These are phyloP conservation scores for Spinacia oleracea DNA, from an alignment of 179 eudicot genomes.

Conservation along the genomic window DNA sequence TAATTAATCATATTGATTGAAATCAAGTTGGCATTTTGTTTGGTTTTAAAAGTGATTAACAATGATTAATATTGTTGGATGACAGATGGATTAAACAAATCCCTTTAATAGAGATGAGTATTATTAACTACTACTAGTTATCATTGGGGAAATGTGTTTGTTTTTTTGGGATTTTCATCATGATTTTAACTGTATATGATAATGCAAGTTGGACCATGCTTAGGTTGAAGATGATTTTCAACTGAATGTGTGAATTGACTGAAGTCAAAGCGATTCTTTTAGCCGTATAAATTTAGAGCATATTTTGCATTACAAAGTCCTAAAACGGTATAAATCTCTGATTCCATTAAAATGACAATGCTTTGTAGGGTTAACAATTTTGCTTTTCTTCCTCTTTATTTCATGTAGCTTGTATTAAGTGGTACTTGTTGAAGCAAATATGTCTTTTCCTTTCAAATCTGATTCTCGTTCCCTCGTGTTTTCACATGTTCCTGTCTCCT, in stretches of 20 bases:
- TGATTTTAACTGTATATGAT: conserved; percentile 15
- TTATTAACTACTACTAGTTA: conserved; percentile 20
- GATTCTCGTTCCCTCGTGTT: conserved; percentile 13
- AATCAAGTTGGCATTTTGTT: conserved; percentile 21
- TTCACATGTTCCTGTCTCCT: conserved; percentile 22
- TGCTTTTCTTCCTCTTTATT: conserved; percentile 3
- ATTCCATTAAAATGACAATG: conserved; percentile 15
- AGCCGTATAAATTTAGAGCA: neutral
- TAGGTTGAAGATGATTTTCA: neutral
- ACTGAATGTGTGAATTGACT: conserved; percentile 18
- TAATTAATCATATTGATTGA: conserved; percentile 3
- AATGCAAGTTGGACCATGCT: conserved; percentile 30
- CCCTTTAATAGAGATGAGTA: conserved; percentile 22
- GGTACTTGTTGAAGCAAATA: neutral
- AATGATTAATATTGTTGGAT: conserved; percentile 15
- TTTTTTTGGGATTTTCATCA: conserved; percentile 17
- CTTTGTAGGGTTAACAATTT: conserved; percentile 13
- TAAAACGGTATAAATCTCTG: neutral
- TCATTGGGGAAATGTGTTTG: conserved; percentile 17
- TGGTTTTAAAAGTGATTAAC: conserved; percentile 5
- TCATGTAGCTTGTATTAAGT: neutral
- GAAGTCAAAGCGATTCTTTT: neutral
- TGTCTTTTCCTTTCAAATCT: conserved; percentile 15
- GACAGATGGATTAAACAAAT: conserved; percentile 17
- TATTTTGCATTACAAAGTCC: conserved; percentile 7